phyloP scores from a whole-genome alignment of 192 early-diverging fungal genomes.

The Umbelopsis sp. region DNA sequence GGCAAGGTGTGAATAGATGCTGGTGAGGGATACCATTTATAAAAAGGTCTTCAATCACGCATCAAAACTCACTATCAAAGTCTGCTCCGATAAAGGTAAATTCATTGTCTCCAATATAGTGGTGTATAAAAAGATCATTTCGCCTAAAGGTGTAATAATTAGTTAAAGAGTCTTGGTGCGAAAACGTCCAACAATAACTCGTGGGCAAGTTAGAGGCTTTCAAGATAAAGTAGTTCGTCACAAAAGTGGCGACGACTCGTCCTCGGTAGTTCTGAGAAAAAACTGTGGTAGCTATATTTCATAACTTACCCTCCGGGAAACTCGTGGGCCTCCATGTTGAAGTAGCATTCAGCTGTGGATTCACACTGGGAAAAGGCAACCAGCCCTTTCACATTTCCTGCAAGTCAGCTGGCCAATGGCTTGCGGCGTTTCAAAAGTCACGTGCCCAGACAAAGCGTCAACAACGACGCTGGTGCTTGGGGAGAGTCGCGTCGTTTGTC shows the following conservation, averaged over 20 bases:
- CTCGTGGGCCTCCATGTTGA: slow-evolving; percentile 18
- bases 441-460: not conserved
- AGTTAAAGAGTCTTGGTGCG: not conserved
- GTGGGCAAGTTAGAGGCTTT: too few species aligned
- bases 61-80: not conserved
- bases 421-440: slow-evolving; percentile 5
- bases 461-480: not conserved
- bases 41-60: not conserved
- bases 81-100: not conserved
- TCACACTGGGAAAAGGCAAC: not conserved
- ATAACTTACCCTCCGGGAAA: slow-evolving; percentile 12
- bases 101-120: not conserved
- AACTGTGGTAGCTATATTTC: not conserved
- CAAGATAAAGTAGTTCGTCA: too few species aligned
- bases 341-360: slow-evolving; percentile 10
- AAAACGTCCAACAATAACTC: not conserved
- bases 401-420: not conserved
- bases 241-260: too few species aligned
- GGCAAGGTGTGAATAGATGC: not conserved
- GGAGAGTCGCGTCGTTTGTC: slow-evolving; percentile 12
- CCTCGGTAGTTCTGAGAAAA: too few species aligned
- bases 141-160: not conserved
- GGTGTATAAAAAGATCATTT: slow-evolving; percentile 10
- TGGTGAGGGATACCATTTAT: not conserved
- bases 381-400: slow-evolving; percentile 1